Base-by-base conservation (phyloP, 331 rosid genomes). In the Erythrophleum ivorense region DNA sequence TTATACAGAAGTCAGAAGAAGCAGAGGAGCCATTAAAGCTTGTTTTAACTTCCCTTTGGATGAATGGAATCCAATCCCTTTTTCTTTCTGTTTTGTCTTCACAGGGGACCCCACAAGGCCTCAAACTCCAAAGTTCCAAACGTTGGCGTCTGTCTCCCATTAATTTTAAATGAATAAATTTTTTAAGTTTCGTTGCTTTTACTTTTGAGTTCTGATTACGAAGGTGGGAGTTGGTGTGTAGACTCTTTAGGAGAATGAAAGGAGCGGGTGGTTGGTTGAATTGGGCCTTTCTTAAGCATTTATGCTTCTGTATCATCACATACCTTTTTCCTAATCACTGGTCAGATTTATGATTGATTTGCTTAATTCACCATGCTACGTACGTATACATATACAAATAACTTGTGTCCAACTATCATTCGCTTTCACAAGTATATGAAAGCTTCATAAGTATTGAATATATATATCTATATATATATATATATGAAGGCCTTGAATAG, bases 191-290 rank as follows among this genome's bases (percentile, higher is more conserved):
- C 82, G 78, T 89, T 77, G 80, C 85, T 87, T 85, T 82, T 85
- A 80, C 94, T 89, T 88, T 11, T 72, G 80, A 84, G 58, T n/a
- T 18, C 6, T 78, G 81, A 82, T 66, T 19, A 4, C 75, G 81
- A 84, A 57, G 80, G 84, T 87, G 75, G 58, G 88, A 81, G 88
- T 92, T 80, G 94, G 90, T 79, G 64, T 58, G 87, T 76, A 52
- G 82, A 64, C 71, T 63, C 79, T 83, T 83, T 73, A 59, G 82
- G 86, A 82, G 85, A 80, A 82, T 41, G 86, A 85, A 81, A 80
- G 89, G 94, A 81, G 88, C 83, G 86, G 88, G 76, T 78, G 81
- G 90, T 86, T 73, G 89, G 90, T 85, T 84, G 86, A 79, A 79
- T 81, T 70, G 73, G 52, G 34, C 38, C 67, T 69, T 81, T 85